Percentiles rank a stretch among this genome's conserved stretches.
These are phyloP conservation scores for Eucalyptus dawsonii DNA, from an alignment of 345 rosid genomes.

Conservation along the genomic window DNA sequence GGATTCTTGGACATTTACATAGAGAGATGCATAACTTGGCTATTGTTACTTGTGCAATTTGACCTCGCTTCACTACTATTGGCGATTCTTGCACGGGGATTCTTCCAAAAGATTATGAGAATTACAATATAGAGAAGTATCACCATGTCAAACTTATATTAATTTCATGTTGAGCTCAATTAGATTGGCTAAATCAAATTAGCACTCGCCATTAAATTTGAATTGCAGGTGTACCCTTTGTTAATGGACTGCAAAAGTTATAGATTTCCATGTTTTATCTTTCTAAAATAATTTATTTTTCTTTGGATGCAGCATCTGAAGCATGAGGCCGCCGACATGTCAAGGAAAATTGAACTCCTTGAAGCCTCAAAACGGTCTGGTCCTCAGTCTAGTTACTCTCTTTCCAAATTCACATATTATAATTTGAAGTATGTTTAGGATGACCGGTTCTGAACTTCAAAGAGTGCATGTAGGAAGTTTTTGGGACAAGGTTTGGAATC, in stretches of 20 bases:
- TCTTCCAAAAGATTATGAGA: background rate
- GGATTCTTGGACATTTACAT: background rate
- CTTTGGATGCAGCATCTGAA: background rate
- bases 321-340: background rate
- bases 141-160: background rate
- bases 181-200: background rate
- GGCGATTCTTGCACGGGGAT: background rate
- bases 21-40: background rate
- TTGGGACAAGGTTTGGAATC: conserved; percentile 1
- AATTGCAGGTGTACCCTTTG: background rate
- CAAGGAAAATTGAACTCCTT: background rate
- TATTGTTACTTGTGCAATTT: background rate
- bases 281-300: background rate
- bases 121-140: background rate
- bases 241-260: background rate
- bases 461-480: background rate
- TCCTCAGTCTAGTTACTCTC: background rate
- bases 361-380: background rate
- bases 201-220: background rate
- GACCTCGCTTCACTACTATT: background rate
- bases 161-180: background rate
- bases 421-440: background rate
- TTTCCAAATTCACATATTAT: background rate
- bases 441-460: background rate
- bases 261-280: background rate